Base-by-base conservation (phyloP, 495 filamentous ascomycete genomes). In the Glonium stellatum region DNA sequence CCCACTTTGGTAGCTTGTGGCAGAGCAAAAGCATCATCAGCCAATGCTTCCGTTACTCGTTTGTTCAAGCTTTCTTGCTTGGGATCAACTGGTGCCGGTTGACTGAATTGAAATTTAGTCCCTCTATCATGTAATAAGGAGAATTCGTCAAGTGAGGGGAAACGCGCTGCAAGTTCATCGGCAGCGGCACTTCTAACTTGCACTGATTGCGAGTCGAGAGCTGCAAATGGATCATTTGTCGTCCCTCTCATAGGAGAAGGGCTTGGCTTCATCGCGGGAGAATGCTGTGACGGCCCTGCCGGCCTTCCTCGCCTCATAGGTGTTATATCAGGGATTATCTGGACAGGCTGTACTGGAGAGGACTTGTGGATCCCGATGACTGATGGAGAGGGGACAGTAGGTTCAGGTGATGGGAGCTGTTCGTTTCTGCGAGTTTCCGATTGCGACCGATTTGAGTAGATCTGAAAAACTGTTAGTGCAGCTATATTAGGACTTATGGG, bases 291-390 rank as follows among this genome's bases (percentile, higher is more conserved):
- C 44, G 73, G 68, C 36, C 82, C 85, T 5, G 84, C 80, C 8
- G 91, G 88, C 55, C 93, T 82, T 8, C 93, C 93, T 70, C 93
- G 82, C 47, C 95, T 80, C 93, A 97, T 97, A 6, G 93, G 93
- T 58, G 86, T 86, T 62, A 98, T 90, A 59, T 97, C 92, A 5
- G 95, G 95, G 59, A 97, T 84, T 8, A 80, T 74, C 59, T 86
- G 81, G 37, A 85, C 82, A 64, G 87, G 80, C 62, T 87, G 82
- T 39, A 80, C 69, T 13, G 84, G 79, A 52, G 82, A 77, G 39
- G 87, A 84, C 27, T 84, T 79, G 59, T 87, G 86, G 19, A 90
- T 84, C 0, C 89, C 90, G 39, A 85, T 79, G 9, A 87, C 78
- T 13, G 83, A 80, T 5, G 86, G 84, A 13, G 85, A 76, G 42